Evolutionary conservation across 805 yeast genomes (phyloP).

Genomic region (Candida loeiensis): DNA sequence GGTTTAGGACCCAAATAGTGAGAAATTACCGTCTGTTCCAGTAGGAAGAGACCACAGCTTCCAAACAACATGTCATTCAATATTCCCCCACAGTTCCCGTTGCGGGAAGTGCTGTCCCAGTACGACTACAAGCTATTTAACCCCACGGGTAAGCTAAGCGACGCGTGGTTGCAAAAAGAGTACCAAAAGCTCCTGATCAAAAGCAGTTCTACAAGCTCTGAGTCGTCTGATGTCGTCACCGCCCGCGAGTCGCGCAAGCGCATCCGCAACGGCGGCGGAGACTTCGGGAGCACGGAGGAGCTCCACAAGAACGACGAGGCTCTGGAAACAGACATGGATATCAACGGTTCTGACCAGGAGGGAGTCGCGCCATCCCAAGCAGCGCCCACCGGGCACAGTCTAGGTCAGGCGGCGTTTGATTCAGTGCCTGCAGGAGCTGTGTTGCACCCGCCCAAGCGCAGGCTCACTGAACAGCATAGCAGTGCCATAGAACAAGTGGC

Average conservation of each 20-base stretch:
- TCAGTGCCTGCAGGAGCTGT: not conserved
- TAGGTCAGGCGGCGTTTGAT: not conserved
- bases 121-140: constrained; percentile 31
- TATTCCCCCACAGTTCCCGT: constrained; percentile 33
- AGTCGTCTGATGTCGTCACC: not conserved
- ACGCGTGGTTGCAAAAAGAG: constrained; percentile 28
- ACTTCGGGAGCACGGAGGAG: constrained; percentile 11
- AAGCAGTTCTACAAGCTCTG: constrained; percentile 5
- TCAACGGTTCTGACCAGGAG: constrained; percentile 6
- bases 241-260: constrained; percentile 25
- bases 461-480: constrained; percentile 4
- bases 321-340: constrained; percentile 7
- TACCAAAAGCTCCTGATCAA: constrained; percentile 24
- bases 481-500: not conserved
- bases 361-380: not conserved
- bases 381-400: not conserved
- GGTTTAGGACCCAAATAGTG: not conserved
- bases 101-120: constrained; percentile 24
- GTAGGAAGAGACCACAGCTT: not conserved
- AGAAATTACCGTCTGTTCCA: not conserved
- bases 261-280: constrained; percentile 14
- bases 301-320: constrained; percentile 4
- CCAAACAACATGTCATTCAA: constrained; percentile 10
- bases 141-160: constrained; percentile 30
- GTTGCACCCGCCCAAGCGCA: constrained; percentile 9